phyloP scores from a whole-genome alignment of 768 basidiomycete genomes.

The Neoboletus subvelutipes region DNA sequence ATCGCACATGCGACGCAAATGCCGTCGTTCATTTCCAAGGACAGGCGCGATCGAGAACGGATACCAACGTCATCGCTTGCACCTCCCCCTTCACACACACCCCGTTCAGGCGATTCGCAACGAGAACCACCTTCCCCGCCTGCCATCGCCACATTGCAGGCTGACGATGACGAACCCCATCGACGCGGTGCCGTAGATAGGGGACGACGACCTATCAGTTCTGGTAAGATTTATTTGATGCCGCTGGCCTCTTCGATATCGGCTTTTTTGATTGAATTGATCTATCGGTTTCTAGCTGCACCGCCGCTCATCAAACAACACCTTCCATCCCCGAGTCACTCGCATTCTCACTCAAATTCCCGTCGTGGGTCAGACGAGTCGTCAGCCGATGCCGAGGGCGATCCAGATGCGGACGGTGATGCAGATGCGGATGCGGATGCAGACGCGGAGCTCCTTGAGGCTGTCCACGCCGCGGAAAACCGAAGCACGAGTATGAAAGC shows the following conservation, averaged over 20 bases:
- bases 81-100: conserved; percentile 13
- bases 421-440: conserved; percentile 35
- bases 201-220: conserved; percentile 31
- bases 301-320: conserved; percentile 25
- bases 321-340: conserved; percentile 26
- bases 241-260: neutral
- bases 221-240: conserved; percentile 19
- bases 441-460: conserved; percentile 50
- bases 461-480: conserved; percentile 50
- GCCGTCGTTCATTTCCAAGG: conserved; percentile 27
- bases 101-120: conserved; percentile 16
- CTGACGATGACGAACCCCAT: conserved; percentile 27
- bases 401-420: conserved; percentile 41
- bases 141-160: conserved; percentile 32
- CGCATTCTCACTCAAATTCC: conserved; percentile 23
- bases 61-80: conserved; percentile 27
- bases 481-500: conserved; percentile 36
- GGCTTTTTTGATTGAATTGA: conserved; percentile 6
- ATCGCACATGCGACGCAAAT: conserved; percentile 24
- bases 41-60: conserved; percentile 28
- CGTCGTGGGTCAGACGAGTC: conserved; percentile 30
- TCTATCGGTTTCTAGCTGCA: conserved; percentile 13
- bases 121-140: conserved; percentile 35
- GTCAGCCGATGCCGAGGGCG: conserved; percentile 31
- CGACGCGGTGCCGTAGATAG: conserved; percentile 22